A percentile compares a stretch with the other conserved stretches of the same genome.
These are phyloP conservation scores for Aspergillus pseudoviridinutans DNA, from an alignment of 2,329 filamentous ascomycete genomes.

Conservation along the genomic window DNA sequence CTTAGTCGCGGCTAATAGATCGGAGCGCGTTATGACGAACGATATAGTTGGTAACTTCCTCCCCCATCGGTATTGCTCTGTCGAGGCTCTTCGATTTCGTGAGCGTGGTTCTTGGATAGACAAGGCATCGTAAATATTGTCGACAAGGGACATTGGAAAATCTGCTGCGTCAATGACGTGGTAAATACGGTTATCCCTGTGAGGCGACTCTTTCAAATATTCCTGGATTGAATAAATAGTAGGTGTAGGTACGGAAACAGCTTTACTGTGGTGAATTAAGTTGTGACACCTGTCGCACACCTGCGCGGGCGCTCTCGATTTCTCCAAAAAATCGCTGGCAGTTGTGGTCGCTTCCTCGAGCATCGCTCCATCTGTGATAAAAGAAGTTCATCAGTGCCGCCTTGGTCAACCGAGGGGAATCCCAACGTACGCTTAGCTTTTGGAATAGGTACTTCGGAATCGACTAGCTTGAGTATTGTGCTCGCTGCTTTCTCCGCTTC, in stretches of 20 bases:
- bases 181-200: conserved; percentile 90
- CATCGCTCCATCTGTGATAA: conserved; percentile 15
- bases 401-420: not conserved
- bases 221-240: conserved; percentile 74
- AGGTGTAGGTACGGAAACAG: conserved; percentile 72
- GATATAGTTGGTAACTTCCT: conserved; percentile 75
- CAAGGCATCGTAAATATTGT: conserved; percentile 67
- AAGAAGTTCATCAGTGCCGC: conserved; percentile 1
- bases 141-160: conserved; percentile 89
- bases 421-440: conserved; percentile 12
- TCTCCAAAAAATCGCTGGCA: conserved; percentile 17
- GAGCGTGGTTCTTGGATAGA: conserved; percentile 70
- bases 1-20: conserved; percentile 79
- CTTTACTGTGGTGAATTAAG: conserved; percentile 70
- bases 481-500: conserved; percentile 6
- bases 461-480: conserved; percentile 8
- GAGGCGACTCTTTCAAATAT: conserved; percentile 82
- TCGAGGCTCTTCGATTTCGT: conserved; percentile 71
- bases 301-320: conserved; percentile 16
- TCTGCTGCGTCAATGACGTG: conserved; percentile 94
- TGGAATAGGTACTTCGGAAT: conserved; percentile 2
- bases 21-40: conserved; percentile 86
- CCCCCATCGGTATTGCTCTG: conserved; percentile 61
- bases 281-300: conserved; percentile 85
- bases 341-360: conserved; percentile 19